Evolutionary conservation across 805 yeast genomes (phyloP).

Genomic region (Naumovozyma castellii): DNA sequence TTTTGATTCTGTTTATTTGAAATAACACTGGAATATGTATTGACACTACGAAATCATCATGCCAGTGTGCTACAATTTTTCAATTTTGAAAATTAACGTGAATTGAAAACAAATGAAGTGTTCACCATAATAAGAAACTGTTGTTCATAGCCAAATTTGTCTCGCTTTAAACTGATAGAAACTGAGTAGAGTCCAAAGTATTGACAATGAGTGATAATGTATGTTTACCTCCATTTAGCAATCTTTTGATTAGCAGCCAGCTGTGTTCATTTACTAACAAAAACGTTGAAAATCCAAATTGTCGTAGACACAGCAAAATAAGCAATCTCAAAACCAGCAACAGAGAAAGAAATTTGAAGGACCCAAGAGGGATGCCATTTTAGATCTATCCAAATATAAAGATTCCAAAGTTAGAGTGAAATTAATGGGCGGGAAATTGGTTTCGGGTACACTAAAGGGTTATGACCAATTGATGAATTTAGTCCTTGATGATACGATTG

Average conservation of each 20-base stretch:
- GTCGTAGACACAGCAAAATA: neutral
- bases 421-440: constrained; percentile 77
- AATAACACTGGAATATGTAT: neutral
- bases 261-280: constrained; percentile 3
- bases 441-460: constrained; percentile 76
- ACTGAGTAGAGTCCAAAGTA: neutral
- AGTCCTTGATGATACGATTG: constrained; percentile 63
- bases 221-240: neutral
- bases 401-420: constrained; percentile 68
- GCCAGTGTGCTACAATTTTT: neutral
- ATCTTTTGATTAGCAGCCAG: neutral
- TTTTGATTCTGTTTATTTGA: neutral
- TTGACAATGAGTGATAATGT: constrained; percentile 1
- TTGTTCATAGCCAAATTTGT: too few species aligned
- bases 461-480: constrained; percentile 73
- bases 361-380: constrained; percentile 85
- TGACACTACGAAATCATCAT: neutral
- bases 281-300: constrained; percentile 6
- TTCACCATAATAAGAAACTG: too few species aligned
- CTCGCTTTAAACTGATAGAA: too few species aligned
- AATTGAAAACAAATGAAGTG: too few species aligned
- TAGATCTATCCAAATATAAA: constrained; percentile 67
- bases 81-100: too few species aligned
- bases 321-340: constrained; percentile 12
- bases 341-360: constrained; percentile 43